phyloP scores from a whole-genome alignment of 495 filamentous ascomycete species.

The Lepidopterella palustris region DNA sequence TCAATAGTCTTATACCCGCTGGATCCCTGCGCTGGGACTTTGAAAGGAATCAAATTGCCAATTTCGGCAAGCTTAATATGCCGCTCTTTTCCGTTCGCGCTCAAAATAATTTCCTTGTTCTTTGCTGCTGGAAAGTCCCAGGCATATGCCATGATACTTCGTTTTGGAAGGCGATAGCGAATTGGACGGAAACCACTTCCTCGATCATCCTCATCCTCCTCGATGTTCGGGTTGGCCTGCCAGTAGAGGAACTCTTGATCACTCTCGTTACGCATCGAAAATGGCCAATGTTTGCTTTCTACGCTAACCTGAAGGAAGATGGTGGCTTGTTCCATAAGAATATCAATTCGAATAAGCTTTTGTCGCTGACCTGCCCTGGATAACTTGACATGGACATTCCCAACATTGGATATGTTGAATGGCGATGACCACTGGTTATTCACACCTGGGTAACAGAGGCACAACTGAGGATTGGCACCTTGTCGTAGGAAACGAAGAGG shows the following conservation, averaged over 20 bases:
- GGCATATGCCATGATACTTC: slow-evolving; percentile 98
- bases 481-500: slow-evolving; percentile 83
- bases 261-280: slow-evolving; percentile 96
- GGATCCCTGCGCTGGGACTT: slow-evolving; percentile 53
- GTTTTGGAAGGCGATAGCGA: slow-evolving; percentile 82
- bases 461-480: slow-evolving; percentile 75
- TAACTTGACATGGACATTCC: slow-evolving; percentile 86
- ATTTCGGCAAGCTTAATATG: slow-evolving; percentile 94
- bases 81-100: slow-evolving; percentile 68
- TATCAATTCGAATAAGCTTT: slow-evolving; percentile 76
- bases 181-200: slow-evolving; percentile 80
- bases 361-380: slow-evolving; percentile 85
- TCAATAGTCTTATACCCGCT: slow-evolving; percentile 77
- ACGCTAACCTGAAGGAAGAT: slow-evolving; percentile 86
- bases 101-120: slow-evolving; percentile 83
- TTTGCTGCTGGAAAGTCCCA: slow-evolving; percentile 99
- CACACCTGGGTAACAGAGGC: slow-evolving; percentile 85
- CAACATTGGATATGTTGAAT: slow-evolving; percentile 92
- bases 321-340: slow-evolving; percentile 84
- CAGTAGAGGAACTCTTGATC: slow-evolving; percentile 93
- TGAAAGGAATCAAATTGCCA: slow-evolving; percentile 88
- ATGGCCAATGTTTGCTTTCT: slow-evolving; percentile 93
- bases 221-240: slow-evolving; percentile 69
- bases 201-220: slow-evolving; percentile 77
- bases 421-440: slow-evolving; percentile 98